These are phyloP conservation scores for Trichoderma aggressivum DNA, from an alignment of 2,329 filamentous ascomycete species.

Conservation along the genomic window DNA sequence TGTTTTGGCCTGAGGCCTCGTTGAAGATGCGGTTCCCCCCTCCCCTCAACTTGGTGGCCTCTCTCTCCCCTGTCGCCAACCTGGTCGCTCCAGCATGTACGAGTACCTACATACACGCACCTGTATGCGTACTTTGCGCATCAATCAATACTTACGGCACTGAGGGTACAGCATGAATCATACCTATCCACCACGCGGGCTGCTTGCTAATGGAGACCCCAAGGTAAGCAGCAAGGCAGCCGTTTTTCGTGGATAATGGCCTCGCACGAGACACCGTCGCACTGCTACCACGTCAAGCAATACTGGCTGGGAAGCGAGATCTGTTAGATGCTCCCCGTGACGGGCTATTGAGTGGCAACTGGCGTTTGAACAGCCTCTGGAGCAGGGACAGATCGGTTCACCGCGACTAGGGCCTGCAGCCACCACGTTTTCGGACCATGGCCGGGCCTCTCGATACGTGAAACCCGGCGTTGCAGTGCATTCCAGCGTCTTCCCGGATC, in stretches of 20 bases:
- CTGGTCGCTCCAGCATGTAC: neutral
- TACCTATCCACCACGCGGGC: too few species aligned
- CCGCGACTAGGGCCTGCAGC: slow-evolving; percentile 11
- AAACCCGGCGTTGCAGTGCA: neutral
- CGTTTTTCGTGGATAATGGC: neutral
- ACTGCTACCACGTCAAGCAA: neutral
- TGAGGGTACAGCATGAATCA: too few species aligned
- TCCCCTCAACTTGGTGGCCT: neutral
- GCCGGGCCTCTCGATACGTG: slow-evolving; percentile 7
- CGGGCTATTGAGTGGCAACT: neutral
- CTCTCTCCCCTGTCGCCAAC: neutral
- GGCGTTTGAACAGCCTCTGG: neutral
- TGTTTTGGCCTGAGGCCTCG: neutral
- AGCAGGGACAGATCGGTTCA: slow-evolving; percentile 1
- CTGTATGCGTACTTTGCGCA: neutral
- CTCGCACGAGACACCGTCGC: neutral
- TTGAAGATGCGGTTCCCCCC: neutral
- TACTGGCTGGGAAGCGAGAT: neutral
- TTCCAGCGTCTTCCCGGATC: neutral
- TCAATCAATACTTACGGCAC: neutral
- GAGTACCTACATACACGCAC: neutral
- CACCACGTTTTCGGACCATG: slow-evolving; percentile 18
- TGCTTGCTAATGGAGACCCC: neutral
- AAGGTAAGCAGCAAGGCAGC: neutral
- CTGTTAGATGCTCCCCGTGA: neutral